Percentiles rank a stretch among this genome's conserved stretches.
These are phyloP conservation scores for Yamadazyma conglobata DNA, from an alignment of 1,139 yeast species.

Conservation along the genomic window DNA sequence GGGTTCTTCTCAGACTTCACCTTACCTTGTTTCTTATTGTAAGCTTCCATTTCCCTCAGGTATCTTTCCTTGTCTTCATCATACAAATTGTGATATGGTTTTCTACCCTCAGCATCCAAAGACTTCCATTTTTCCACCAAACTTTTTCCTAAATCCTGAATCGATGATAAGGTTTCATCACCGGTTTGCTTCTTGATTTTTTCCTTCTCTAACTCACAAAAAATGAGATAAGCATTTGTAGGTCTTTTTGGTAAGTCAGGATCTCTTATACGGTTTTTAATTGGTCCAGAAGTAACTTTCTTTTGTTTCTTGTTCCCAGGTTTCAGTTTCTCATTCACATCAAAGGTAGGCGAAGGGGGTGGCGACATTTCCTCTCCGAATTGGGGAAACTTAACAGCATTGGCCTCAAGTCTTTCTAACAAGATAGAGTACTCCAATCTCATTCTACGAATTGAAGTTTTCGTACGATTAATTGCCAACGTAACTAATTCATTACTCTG, in stretches of 20 bases:
- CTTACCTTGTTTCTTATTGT: conserved; percentile 35
- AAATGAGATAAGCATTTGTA: conserved; percentile 81
- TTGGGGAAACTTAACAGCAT: conserved; percentile 37
- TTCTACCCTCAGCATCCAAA: conserved; percentile 64
- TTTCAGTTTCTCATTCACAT: conserved; percentile 25
- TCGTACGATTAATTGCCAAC: conserved; percentile 75
- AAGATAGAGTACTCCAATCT: conserved; percentile 80
- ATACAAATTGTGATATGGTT: conserved; percentile 72
- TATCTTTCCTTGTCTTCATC: conserved; percentile 80
- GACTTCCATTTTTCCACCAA: conserved; percentile 87
- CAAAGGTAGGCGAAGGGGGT: conserved; percentile 39
- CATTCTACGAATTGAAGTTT: conserved; percentile 70
- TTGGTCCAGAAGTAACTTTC: conserved; percentile 13
- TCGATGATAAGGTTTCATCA: conserved; percentile 12
- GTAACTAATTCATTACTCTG: conserved; percentile 76
- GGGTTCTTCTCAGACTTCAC: conserved; percentile 7
- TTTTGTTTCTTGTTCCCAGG: conserved; percentile 21
- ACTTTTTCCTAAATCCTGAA: conserved; percentile 47
- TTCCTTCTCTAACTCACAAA: conserved; percentile 85
- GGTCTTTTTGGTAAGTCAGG: conserved; percentile 88
- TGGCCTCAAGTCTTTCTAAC: conserved; percentile 72
- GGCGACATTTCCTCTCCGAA: conserved; percentile 42
- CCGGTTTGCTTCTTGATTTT: conserved; percentile 44
- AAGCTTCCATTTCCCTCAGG: conserved; percentile 67
- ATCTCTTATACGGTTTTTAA: conserved; percentile 46